phyloP scores from a whole-genome alignment of 2,329 filamentous ascomycete genomes.

The Xylaria sp. region DNA sequence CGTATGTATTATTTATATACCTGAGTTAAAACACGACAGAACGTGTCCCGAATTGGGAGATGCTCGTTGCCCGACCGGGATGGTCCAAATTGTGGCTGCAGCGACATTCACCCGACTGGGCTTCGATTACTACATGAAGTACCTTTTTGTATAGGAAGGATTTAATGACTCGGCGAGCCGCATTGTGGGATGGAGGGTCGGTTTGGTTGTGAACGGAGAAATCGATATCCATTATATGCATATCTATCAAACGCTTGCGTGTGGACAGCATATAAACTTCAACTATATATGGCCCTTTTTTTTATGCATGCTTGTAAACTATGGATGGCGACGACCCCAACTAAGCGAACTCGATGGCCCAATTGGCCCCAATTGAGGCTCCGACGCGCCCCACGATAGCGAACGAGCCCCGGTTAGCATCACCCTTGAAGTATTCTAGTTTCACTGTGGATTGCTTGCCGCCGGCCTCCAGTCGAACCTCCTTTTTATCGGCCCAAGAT shows the following conservation, averaged over 20 bases:
- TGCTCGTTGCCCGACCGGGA: not conserved
- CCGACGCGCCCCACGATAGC: constrained; percentile 59
- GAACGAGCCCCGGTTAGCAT: constrained; percentile 55
- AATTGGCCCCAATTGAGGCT: constrained; percentile 59
- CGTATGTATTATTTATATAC: not conserved
- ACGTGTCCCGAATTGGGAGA: not conserved
- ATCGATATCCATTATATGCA: constrained; percentile 4
- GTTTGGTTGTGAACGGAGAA: not conserved
- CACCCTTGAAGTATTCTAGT: constrained; percentile 62
- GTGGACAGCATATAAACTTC: not conserved
- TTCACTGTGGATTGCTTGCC: constrained; percentile 62
- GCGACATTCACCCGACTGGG: too few relatives aligned
- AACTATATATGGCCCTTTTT: not conserved
- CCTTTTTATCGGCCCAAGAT: constrained; percentile 69
- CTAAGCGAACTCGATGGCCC: constrained; percentile 50
- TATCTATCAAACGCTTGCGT: not conserved
- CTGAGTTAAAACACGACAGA: not conserved
- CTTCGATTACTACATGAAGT: too few relatives aligned
- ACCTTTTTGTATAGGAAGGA: not conserved
- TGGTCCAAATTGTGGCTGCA: not conserved
- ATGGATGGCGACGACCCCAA: not conserved
- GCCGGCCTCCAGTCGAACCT: constrained; percentile 60
- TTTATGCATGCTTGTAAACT: not conserved
- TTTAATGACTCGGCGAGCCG: not conserved
- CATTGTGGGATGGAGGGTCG: not conserved